A percentile compares a stretch with the other conserved stretches of the same genome.
phyloP scores from a whole-genome alignment of 2,329 filamentous ascomycete species.

The Emergomyces orientalis region DNA sequence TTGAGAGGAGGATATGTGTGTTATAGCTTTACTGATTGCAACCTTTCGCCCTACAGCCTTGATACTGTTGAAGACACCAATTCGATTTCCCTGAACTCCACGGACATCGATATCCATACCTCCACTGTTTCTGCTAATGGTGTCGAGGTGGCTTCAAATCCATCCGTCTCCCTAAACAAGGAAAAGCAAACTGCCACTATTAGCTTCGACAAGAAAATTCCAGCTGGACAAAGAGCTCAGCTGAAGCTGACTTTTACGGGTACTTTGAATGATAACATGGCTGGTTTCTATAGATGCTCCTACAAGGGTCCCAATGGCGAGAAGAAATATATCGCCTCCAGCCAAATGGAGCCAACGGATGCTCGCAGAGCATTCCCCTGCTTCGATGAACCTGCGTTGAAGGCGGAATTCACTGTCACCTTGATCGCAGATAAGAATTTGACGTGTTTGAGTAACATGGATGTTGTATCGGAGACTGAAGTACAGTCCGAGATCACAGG shows the following conservation, averaged over 20 bases:
- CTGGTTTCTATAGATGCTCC: constrained; percentile 91
- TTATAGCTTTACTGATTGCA: constrained; percentile 10
- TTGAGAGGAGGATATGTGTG: neutral
- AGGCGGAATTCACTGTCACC: constrained; percentile 85
- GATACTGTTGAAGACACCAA: constrained; percentile 76
- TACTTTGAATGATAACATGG: constrained; percentile 85
- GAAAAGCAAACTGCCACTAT: constrained; percentile 74
- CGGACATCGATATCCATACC: constrained; percentile 74
- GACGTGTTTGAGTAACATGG: constrained; percentile 96
- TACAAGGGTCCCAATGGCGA: constrained; percentile 76
- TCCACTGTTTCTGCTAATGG: constrained; percentile 57
- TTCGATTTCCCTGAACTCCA: constrained; percentile 77
- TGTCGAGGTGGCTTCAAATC: constrained; percentile 50
- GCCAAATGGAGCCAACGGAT: constrained; percentile 95
- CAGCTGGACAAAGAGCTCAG: constrained; percentile 67
- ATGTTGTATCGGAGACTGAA: constrained; percentile 70
- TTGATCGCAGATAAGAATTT: constrained; percentile 81
- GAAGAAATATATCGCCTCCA: constrained; percentile 74
- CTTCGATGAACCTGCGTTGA: constrained; percentile 91
- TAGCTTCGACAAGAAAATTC: constrained; percentile 62
- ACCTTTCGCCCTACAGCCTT: constrained; percentile 41
- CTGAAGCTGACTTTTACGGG: constrained; percentile 71
- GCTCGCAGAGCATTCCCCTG: constrained; percentile 88
- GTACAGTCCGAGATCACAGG: constrained; percentile 55
- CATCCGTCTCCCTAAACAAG: constrained; percentile 63